phyloP scores from a whole-genome alignment of 495 filamentous ascomycete species.

The Cercophora samala region DNA sequence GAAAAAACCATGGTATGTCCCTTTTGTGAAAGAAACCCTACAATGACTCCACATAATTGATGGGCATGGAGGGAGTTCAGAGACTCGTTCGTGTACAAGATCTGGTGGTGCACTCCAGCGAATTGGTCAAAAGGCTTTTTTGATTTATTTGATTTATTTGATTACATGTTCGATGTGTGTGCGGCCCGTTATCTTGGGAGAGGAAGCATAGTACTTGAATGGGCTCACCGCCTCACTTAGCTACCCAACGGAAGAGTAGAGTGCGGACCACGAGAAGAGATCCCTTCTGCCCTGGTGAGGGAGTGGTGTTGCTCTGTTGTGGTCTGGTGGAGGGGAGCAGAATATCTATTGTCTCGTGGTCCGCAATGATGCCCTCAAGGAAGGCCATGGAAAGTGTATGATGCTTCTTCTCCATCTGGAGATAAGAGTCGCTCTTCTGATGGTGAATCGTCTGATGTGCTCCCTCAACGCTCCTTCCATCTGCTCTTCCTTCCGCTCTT shows the following conservation, averaged over 20 bases:
- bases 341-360: neutral
- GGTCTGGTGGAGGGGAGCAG: neutral
- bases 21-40: too few relatives aligned
- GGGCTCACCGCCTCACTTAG: neutral
- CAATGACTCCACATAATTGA: too few relatives aligned
- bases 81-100: too few relatives aligned
- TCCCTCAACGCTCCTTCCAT: neutral
- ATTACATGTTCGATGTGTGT: too few relatives aligned
- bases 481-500: too few relatives aligned
- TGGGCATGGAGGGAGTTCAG: too few relatives aligned
- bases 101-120: too few relatives aligned
- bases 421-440: neutral
- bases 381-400: neutral
- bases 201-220: neutral
- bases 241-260: neutral
- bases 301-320: neutral
- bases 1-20: too few relatives aligned
- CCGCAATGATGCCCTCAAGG: neutral
- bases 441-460: neutral
- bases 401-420: neutral
- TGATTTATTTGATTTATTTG: too few relatives aligned
- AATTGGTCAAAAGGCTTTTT: too few relatives aligned
- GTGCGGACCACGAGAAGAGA: neutral
- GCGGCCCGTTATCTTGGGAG: neutral
- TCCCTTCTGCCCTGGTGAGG: neutral